These are phyloP conservation scores for Trichoderma parareesei DNA, from an alignment of 495 filamentous ascomycete species.

Conservation along the genomic window DNA sequence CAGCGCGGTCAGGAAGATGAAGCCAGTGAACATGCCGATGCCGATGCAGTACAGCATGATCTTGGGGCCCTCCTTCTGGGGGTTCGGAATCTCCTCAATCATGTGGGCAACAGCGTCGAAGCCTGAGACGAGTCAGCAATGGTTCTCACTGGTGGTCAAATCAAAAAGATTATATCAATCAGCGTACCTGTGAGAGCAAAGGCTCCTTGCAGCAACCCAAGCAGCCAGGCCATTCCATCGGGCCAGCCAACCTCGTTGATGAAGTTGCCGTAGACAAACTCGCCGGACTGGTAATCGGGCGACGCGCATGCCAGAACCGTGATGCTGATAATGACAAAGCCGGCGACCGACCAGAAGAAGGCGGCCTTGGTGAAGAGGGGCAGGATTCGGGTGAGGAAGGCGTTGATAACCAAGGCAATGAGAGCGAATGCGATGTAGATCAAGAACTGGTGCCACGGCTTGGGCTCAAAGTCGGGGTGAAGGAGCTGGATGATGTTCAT, in stretches of 20 bases:
- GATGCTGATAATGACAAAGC: slow-evolving; percentile 32
- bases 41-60: slow-evolving; percentile 66
- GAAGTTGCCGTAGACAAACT: slow-evolving; percentile 45
- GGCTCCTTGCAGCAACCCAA: slow-evolving; percentile 46
- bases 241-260: slow-evolving; percentile 47
- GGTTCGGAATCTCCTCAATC: slow-evolving; percentile 63
- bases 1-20: slow-evolving; percentile 30
- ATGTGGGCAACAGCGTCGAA: slow-evolving; percentile 48
- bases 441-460: slow-evolving; percentile 69
- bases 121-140: slow-evolving; percentile 13
- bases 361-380: slow-evolving; percentile 56
- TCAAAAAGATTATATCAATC: not conserved
- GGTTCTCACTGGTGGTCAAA: not conserved
- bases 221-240: slow-evolving; percentile 44
- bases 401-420: slow-evolving; percentile 57
- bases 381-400: slow-evolving; percentile 52
- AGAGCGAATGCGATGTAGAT: slow-evolving; percentile 62
- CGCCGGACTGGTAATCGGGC: slow-evolving; percentile 50
- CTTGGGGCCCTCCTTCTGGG: slow-evolving; percentile 55
- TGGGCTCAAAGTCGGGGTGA: slow-evolving; percentile 35
- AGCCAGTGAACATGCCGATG: slow-evolving; percentile 61
- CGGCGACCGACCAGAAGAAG: slow-evolving; percentile 59
- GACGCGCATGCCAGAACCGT: slow-evolving; percentile 55
- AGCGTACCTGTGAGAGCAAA: slow-evolving; percentile 37
- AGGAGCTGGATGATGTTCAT: slow-evolving; percentile 22